phyloP scores from a whole-genome alignment of 2,329 filamentous ascomycete genomes.

The Aspergillus japonicus region DNA sequence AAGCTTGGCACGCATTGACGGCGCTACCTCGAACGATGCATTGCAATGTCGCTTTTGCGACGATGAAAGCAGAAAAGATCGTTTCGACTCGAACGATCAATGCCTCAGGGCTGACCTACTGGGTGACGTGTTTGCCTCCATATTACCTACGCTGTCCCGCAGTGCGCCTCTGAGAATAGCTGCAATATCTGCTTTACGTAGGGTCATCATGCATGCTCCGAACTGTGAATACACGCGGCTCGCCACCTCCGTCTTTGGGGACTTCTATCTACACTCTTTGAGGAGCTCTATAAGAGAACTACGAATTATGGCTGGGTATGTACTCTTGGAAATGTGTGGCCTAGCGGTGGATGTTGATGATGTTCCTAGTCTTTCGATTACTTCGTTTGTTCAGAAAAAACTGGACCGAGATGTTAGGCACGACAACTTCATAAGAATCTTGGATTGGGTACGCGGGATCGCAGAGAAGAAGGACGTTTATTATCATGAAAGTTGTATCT shows the following conservation, averaged over 20 bases:
- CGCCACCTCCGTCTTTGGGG: conserved; percentile 65
- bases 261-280: conserved; percentile 78
- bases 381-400: conserved; percentile 61
- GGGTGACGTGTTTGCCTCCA: conserved; percentile 45
- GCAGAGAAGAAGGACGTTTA: conserved; percentile 67
- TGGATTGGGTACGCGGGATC: conserved; percentile 70
- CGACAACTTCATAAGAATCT: conserved; percentile 66
- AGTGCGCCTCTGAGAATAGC: conserved; percentile 64
- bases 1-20: conserved; percentile 39
- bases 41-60: conserved; percentile 42
- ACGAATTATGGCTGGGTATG: conserved; percentile 71
- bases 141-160: conserved; percentile 42
- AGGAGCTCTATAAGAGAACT: conserved; percentile 83
- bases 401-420: conserved; percentile 50
- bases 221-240: conserved; percentile 63
- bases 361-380: conserved; percentile 57
- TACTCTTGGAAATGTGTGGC: not conserved
- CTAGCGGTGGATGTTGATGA: conserved; percentile 7
- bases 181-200: conserved; percentile 69
- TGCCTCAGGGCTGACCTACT: conserved; percentile 31
- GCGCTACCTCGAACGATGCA: conserved; percentile 21
- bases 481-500: conserved; percentile 78
- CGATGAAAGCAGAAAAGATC: conserved; percentile 22
- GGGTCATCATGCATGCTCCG: conserved; percentile 66
- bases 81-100: conserved; percentile 15